phyloP scores from a whole-genome alignment of 1,139 yeast species.

The Chernovozyma aurita region DNA sequence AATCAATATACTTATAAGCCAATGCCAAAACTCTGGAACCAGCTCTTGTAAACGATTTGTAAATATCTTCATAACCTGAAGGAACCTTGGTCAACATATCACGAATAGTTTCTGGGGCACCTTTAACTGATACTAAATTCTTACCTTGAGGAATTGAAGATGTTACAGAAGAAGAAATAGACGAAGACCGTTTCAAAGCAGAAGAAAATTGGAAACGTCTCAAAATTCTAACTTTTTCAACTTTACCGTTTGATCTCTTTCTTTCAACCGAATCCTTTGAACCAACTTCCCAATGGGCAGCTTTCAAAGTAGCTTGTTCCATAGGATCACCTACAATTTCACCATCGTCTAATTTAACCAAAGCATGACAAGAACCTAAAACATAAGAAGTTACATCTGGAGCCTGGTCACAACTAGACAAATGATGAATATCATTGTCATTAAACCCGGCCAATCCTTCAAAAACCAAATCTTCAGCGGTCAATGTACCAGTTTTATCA shows the following conservation, averaged over 20 bases:
- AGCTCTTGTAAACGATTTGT: slow-evolving; percentile 86
- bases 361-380: slow-evolving; percentile 94
- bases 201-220: slow-evolving; percentile 98
- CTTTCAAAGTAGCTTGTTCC: slow-evolving; percentile 94
- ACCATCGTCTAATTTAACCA: slow-evolving; percentile 90
- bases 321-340: slow-evolving; percentile 98
- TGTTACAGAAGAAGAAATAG: slow-evolving; percentile 59
- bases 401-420: slow-evolving; percentile 51
- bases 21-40: slow-evolving; percentile 96
- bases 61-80: slow-evolving; percentile 74
- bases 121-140: slow-evolving; percentile 83
- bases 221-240: slow-evolving; percentile 62
- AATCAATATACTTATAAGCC: slow-evolving; percentile 73
- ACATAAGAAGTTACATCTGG: slow-evolving; percentile 70
- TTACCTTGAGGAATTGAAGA: slow-evolving; percentile 37
- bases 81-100: slow-evolving; percentile 73
- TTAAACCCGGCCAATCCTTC: slow-evolving; percentile 93
- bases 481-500: slow-evolving; percentile 96
- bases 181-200: slow-evolving; percentile 90
- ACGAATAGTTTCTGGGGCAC: slow-evolving; percentile 98
- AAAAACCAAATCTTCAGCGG: slow-evolving; percentile 93
- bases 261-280: slow-evolving; percentile 64
- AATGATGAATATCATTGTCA: slow-evolving; percentile 48
- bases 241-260: slow-evolving; percentile 28
- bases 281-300: slow-evolving; percentile 83